These are phyloP conservation scores for Fusarium beomiforme DNA, from an alignment of 2,329 filamentous ascomycete species.

Conservation along the genomic window DNA sequence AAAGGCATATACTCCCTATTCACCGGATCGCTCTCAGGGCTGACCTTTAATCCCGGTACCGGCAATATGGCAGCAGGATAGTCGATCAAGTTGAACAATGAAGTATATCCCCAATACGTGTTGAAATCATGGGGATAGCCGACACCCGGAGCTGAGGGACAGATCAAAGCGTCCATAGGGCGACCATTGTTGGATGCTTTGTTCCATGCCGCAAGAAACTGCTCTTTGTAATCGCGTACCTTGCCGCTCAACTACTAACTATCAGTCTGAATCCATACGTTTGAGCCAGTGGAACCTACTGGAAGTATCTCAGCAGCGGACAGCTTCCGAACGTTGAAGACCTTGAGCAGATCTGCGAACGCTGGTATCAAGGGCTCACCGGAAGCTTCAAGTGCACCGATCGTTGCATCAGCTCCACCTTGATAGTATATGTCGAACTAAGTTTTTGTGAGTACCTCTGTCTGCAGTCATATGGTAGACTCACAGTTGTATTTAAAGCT, in stretches of 20 bases:
- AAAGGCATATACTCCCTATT: not conserved
- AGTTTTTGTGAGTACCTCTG: not conserved
- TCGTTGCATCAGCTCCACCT: not conserved
- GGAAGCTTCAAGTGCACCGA: not conserved
- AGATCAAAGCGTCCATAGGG: slow-evolving; percentile 8
- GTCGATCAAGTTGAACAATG: slow-evolving; percentile 14
- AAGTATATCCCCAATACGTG: slow-evolving; percentile 21
- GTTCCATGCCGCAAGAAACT: not conserved
- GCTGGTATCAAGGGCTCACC: slow-evolving; percentile 15
- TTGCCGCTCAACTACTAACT: not conserved
- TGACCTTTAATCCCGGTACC: not conserved
- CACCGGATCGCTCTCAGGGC: not conserved
- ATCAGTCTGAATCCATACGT: not conserved
- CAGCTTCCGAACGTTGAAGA: not conserved
- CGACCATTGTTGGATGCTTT: not conserved
- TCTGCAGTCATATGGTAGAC: rapidly evolving
- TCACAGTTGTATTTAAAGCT: not conserved
- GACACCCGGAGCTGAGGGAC: not conserved
- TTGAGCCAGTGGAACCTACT: too few species aligned
- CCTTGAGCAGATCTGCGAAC: not conserved
- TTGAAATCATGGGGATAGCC: slow-evolving; percentile 19
- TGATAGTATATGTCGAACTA: slow-evolving; percentile 19
- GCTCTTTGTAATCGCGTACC: not conserved
- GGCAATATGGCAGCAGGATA: slow-evolving; percentile 15
- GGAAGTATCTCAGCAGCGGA: not conserved